Conservation (phyloP, 768 basidiomycete genomes). For the Neoboletus subvelutipes region DNA sequence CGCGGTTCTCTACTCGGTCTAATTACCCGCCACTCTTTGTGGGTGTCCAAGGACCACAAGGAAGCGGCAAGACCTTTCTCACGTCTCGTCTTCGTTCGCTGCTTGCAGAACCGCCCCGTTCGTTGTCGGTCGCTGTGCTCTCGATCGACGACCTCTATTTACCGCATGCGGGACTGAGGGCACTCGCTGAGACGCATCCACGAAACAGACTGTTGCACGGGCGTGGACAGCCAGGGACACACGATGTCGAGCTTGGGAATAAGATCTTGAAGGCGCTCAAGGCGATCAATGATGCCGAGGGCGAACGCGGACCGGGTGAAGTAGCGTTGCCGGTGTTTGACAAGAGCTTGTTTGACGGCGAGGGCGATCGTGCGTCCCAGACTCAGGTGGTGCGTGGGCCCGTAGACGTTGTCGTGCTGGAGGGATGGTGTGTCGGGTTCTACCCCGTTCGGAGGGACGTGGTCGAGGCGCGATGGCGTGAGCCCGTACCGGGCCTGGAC, state of each 20-base stretch:
- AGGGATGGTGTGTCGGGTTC: conserved; percentile 97
- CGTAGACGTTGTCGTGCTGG: conserved; percentile 83
- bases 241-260: conserved; percentile 71
- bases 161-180: conserved; percentile 57
- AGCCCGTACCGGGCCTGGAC: conserved; percentile 24
- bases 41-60: conserved; percentile 91
- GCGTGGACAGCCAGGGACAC: conserved; percentile 92
- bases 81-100: conserved; percentile 52
- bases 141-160: conserved; percentile 90
- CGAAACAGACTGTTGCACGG: conserved; percentile 70
- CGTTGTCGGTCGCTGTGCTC: conserved; percentile 58
- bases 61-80: conserved; percentile 87
- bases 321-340: conserved; percentile 80
- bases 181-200: conserved; percentile 50
- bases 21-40: conserved; percentile 65
- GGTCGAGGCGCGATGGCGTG: conserved; percentile 53
- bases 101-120: conserved; percentile 45
- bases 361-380: conserved; percentile 74
- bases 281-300: conserved; percentile 32
- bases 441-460: conserved; percentile 53
- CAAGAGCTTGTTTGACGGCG: conserved; percentile 76
- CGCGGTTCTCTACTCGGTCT: conserved; percentile 10
- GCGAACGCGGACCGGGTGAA: neutral
- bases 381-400: conserved; percentile 44
- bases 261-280: conserved; percentile 51